These are phyloP conservation scores for Vaccinium myrtillus DNA, from an alignment of 148 eudicot species.

Conservation along the genomic window DNA sequence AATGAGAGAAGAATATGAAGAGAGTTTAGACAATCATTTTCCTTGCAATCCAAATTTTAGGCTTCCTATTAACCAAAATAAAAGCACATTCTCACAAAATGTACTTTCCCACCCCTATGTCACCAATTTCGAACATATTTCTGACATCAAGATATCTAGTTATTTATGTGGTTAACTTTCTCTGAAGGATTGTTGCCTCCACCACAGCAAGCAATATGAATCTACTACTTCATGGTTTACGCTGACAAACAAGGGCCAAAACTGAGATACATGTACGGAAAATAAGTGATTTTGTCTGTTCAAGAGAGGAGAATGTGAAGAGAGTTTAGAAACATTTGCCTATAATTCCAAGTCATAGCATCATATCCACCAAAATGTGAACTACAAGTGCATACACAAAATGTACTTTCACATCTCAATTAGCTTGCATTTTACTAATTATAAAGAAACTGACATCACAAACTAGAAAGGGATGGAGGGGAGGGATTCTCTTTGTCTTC, in stretches of 20 bases:
- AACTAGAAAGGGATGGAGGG: neutral
- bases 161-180: neutral
- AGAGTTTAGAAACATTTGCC: neutral
- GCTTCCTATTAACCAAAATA: neutral
- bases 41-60: neutral
- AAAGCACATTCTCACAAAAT: neutral
- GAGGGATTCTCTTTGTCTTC: neutral
- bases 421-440: neutral
- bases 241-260: conserved; percentile 5
- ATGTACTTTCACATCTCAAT: neutral
- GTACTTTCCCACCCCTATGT: neutral
- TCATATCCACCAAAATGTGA: neutral
- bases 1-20: neutral
- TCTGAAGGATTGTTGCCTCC: conserved; percentile 18
- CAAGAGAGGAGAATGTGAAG: conserved; percentile 3
- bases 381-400: neutral
- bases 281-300: conserved; percentile 29
- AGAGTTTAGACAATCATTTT: neutral
- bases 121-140: neutral
- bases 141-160: neutral
- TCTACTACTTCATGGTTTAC: conserved; percentile 17
- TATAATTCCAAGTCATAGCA: neutral
- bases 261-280: conserved; percentile 15
- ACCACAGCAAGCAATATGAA: conserved; percentile 6
- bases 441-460: neutral